Evolutionary conservation across 1,139 yeast species (phyloP), one percentile per base, ranked within the genome.

Genomic region (Blastobotrys malaysiensis): DNA sequence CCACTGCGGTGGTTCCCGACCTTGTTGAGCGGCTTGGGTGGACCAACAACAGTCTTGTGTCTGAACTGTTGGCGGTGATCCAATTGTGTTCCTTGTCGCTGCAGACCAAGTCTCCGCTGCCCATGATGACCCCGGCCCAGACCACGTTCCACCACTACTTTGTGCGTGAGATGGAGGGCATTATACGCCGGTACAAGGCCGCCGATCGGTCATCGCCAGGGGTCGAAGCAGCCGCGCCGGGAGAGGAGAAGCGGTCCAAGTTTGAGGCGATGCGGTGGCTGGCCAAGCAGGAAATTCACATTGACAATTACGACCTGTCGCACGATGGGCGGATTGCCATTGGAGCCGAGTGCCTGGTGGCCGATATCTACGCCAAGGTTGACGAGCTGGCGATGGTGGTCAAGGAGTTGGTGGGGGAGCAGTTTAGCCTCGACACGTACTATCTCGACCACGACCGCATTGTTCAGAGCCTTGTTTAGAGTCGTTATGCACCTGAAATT

Each of bases 321-420:
- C 52, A 27, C 5, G 66, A 63, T 50, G 69, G 67, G 5, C 59
- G 55, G 43, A 52, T 64, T 14, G 58, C 61, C 43, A 57, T 65
- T 3, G 62, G 65, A 6, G 69, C 62, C 13, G 56, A 65, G 5
- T 51, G 63, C 13, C 48, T 67, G 27, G 55, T 62, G 13, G 60
- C 61, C 31, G 56, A 64, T 57, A 64, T 67, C 27, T 65, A 66
- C 47, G 61, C 61, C 45, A 56, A 66, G 16, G 52, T 66, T 43
- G 70, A 67, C 46, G 62, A 61, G 36, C 48, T 67, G 24, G 57
- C 66, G 57, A 46, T 63, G 45, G 57, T 60, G 45, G 61, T 65
- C 43, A 67, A 67, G 58, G 62, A 62, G 6, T 56, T 67, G 43
- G 69, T 66, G 4, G 70, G 70, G 9, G 70, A 67, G 49, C 65